Evolutionary conservation across 768 basidiomycete genomes (phyloP).

Genomic region (Trametes cingulata): DNA sequence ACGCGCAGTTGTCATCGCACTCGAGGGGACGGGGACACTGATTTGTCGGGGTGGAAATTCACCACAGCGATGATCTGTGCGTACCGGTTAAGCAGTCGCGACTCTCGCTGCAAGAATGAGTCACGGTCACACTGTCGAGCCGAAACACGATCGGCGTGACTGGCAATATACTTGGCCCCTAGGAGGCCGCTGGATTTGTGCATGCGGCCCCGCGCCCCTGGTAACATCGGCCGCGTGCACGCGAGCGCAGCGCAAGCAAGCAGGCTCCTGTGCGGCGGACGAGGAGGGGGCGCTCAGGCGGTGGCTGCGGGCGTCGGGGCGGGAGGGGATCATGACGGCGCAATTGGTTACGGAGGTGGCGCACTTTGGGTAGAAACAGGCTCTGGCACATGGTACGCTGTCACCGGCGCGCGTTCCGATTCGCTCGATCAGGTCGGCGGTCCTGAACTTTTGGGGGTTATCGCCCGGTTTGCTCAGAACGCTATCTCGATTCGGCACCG

Average conservation of each 20-base stretch:
- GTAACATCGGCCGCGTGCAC: constrained; percentile 21
- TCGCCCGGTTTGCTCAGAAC: constrained; percentile 20
- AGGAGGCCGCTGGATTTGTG: constrained; percentile 10
- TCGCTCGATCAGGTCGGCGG: constrained; percentile 18
- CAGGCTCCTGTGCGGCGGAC: not conserved
- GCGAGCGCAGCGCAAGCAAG: not conserved
- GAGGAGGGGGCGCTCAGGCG: too few species aligned
- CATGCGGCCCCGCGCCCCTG: constrained; percentile 21
- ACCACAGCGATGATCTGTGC: constrained; percentile 19
- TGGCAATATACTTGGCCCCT: constrained; percentile 8
- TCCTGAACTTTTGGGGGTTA: constrained; percentile 21
- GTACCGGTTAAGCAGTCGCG: constrained; percentile 7
- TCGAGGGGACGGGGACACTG: constrained; percentile 14
- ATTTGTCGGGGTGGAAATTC: constrained; percentile 24
- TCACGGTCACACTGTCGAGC: constrained; percentile 25
- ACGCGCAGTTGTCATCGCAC: constrained; percentile 7
- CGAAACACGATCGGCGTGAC: constrained; percentile 24
- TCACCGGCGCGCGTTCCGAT: constrained; percentile 16
- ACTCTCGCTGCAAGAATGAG: constrained; percentile 18
- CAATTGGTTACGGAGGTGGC: constrained; percentile 14
- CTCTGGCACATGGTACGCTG: constrained; percentile 13
- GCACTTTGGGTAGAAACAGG: constrained; percentile 16
- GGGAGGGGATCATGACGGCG: not conserved
- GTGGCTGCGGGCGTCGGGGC: not conserved
- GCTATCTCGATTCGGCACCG: constrained; percentile 21